phyloP scores from a whole-genome alignment of 2,329 filamentous ascomycete genomes.

The Alternaria sp. region DNA sequence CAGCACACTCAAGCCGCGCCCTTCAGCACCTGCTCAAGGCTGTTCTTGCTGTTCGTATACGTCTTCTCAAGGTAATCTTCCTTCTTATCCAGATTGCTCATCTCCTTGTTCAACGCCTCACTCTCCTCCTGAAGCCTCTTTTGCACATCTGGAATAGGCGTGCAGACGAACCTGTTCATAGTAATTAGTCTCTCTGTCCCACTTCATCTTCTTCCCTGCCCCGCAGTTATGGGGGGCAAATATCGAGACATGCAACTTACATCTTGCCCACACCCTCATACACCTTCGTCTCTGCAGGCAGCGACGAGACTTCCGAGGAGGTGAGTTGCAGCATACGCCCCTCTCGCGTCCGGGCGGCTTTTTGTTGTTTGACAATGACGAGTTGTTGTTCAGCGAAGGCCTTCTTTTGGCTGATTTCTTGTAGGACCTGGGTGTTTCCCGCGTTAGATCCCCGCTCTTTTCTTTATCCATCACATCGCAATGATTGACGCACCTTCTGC shows the following conservation, averaged over 20 bases:
- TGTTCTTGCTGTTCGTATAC: constrained; percentile 89
- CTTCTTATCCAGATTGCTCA: constrained; percentile 83
- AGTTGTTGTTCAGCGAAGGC: constrained; percentile 91
- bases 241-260: constrained; percentile 54
- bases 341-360: constrained; percentile 84
- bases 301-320: constrained; percentile 76
- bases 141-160: constrained; percentile 74
- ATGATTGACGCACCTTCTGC: constrained; percentile 71
- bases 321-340: constrained; percentile 88
- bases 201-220: not conserved
- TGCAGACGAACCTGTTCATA: constrained; percentile 79
- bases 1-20: constrained; percentile 23
- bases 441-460: constrained; percentile 3
- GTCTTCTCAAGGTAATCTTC: constrained; percentile 94
- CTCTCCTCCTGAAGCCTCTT: constrained; percentile 77
- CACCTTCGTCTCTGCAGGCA: constrained; percentile 77
- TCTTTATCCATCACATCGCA: not conserved
- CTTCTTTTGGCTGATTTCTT: constrained; percentile 92
- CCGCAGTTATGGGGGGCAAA: not conserved
- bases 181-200: not conserved
- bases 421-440: constrained; percentile 69
- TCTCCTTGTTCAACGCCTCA: constrained; percentile 75
- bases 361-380: constrained; percentile 80
- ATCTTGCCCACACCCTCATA: constrained; percentile 99
- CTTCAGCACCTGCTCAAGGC: constrained; percentile 87